Percentiles rank a stretch among this genome's conserved stretches.
Evolutionary conservation across 805 yeast species (phyloP).

Genomic region (Jamesozyma gamospora): DNA sequence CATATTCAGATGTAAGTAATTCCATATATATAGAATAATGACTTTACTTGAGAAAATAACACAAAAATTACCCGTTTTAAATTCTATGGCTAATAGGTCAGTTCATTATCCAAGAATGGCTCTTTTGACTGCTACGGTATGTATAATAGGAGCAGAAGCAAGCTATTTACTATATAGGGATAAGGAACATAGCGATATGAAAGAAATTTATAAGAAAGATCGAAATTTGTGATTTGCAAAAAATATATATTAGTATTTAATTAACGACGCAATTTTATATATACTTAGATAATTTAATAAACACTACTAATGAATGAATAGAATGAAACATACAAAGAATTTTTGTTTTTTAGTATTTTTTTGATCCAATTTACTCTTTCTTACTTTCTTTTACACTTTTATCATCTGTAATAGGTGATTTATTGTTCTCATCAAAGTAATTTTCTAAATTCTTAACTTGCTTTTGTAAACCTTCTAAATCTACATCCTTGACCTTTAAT

Average conservation of each 20-base stretch:
- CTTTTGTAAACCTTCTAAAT: slow-evolving; percentile 38
- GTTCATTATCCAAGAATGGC: neutral
- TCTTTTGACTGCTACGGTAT: neutral
- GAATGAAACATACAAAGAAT: no score
- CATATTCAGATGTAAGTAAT: no score
- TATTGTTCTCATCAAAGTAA: slow-evolving; percentile 33
- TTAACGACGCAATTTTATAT: neutral
- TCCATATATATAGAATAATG: no score
- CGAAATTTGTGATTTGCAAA: slow-evolving; percentile 6
- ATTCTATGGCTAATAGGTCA: no score
- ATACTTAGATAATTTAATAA: no score
- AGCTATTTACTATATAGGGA: neutral
- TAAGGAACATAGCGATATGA: slow-evolving; percentile 7
- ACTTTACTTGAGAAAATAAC: no score
- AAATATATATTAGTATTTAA: no score
- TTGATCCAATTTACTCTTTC: neutral
- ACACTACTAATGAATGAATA: no score
- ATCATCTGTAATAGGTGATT: slow-evolving; percentile 1
- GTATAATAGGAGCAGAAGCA: slow-evolving; percentile 1
- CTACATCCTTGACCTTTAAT: slow-evolving; percentile 34
- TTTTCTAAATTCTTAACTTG: slow-evolving; percentile 44
- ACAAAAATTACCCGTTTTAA: no score
- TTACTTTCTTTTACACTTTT: slow-evolving; percentile 1
- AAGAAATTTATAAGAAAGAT: slow-evolving; percentile 12
- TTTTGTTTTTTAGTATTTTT: neutral